A percentile compares a stretch with the other conserved stretches of the same genome.
Evolutionary conservation across 768 basidiomycete species (phyloP).

Genomic region (Boletus patriciae): DNA sequence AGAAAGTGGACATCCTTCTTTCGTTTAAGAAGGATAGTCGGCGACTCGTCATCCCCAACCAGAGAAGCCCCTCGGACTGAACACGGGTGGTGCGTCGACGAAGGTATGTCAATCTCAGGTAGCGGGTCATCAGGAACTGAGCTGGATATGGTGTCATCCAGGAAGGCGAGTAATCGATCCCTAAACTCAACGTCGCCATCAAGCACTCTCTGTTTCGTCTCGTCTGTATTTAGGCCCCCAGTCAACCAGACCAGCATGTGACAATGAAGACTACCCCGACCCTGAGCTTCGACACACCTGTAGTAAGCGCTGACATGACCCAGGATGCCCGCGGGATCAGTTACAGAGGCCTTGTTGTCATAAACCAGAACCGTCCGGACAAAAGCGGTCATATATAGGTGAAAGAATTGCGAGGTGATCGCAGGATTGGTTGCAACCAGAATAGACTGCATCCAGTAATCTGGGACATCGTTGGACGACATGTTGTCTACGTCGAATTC

Average conservation of each 20-base stretch:
- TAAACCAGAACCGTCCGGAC: neutral
- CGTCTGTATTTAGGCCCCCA: neutral
- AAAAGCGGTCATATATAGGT: neutral
- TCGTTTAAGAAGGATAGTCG: too few species aligned
- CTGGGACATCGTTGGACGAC: neutral
- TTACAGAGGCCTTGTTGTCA: too few species aligned
- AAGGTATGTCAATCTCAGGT: neutral
- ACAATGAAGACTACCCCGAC: too few species aligned
- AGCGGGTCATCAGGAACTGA: neutral
- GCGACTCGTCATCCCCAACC: too few species aligned
- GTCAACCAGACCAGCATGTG: too few species aligned
- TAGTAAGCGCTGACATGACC: neutral
- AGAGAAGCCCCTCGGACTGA: neutral
- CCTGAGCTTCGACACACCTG: too few species aligned
- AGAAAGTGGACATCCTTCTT: too few species aligned
- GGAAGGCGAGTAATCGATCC: neutral
- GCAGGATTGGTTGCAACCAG: neutral
- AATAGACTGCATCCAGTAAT: neutral
- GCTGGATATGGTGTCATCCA: neutral
- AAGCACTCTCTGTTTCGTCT: neutral
- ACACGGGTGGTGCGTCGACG: neutral
- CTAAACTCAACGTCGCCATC: neutral
- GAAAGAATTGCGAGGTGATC: neutral
- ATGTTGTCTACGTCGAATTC: neutral
- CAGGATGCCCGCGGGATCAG: too few species aligned